Conservation (phyloP, 306 rosid genomes). For the Macrotyloma uniflorum region DNA sequence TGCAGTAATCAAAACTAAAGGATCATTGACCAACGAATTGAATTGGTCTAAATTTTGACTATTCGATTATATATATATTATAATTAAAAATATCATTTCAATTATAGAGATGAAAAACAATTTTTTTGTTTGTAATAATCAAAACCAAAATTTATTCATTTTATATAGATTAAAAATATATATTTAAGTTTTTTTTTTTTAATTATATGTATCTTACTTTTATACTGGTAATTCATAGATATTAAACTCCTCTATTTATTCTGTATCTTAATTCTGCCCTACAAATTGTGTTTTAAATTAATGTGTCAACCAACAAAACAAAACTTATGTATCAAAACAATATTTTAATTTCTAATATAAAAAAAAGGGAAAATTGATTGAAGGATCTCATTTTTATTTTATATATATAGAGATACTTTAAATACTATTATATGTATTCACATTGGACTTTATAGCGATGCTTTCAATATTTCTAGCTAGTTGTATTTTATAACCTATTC, state of each 20-base stretch:
- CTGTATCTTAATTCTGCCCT: too few relatives aligned
- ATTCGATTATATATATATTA: background rate
- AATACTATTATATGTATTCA: background rate
- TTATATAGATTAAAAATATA: too few relatives aligned
- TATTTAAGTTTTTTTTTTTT: too few relatives aligned
- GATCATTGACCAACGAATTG: slow-evolving; percentile 32
- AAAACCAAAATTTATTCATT: too few relatives aligned
- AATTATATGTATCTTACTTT: too few relatives aligned
- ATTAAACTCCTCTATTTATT: too few relatives aligned
- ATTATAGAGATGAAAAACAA: too few relatives aligned
- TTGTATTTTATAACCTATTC: background rate
- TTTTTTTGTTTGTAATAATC: too few relatives aligned
- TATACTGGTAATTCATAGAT: too few relatives aligned
- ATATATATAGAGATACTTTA: background rate
- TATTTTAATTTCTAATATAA: background rate
- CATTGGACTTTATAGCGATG: background rate
- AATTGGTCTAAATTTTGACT: slow-evolving; percentile 35
- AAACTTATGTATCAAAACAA: background rate
- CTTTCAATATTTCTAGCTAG: background rate
- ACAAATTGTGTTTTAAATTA: background rate
- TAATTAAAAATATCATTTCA: too few relatives aligned
- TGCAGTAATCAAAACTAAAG: background rate
- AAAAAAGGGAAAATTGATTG: background rate
- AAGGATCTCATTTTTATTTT: background rate
- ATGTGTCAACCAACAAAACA: background rate